Conservation (phyloP, 2,329 filamentous ascomycete genomes). For the Pleoardoris graminearum region DNA sequence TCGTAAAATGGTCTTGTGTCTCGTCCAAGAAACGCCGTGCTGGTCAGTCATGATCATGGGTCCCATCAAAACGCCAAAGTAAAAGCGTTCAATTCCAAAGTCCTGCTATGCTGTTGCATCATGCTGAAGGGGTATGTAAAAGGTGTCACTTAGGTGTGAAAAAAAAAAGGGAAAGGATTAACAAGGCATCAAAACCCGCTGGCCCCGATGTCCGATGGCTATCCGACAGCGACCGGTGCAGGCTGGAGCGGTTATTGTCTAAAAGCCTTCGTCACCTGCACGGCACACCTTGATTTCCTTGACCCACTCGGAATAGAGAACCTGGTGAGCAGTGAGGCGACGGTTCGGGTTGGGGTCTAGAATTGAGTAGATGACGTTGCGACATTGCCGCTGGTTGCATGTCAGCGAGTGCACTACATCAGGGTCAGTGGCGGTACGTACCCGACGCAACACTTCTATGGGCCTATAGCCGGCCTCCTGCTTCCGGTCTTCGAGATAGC, state of each 20-base stretch:
- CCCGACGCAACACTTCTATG: conserved; percentile 91
- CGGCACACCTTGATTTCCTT: conserved; percentile 97
- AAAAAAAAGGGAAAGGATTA: conserved; percentile 21
- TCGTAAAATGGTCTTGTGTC: conserved; percentile 4
- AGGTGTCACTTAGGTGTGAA: conserved; percentile 37
- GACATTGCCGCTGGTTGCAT: conserved; percentile 76
- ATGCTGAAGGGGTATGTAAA: conserved; percentile 45
- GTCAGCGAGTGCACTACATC: conserved; percentile 25
- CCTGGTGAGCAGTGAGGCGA: conserved; percentile 92
- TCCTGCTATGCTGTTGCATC: conserved; percentile 42
- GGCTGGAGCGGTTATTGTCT: conserved; percentile 30
- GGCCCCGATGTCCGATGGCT: conserved; percentile 5
- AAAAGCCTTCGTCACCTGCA: conserved; percentile 93
- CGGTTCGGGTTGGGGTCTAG: conserved; percentile 91
- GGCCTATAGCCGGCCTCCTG: conserved; percentile 96
- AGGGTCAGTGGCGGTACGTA: conserved; percentile 56
- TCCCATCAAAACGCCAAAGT: conserved; percentile 22
- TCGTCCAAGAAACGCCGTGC: conserved; percentile 19
- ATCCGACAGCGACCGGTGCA: conserved; percentile 8
- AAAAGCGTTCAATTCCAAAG: conserved; percentile 20
- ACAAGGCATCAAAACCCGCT: neutral
- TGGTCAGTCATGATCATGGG: conserved; percentile 7
- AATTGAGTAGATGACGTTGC: conserved; percentile 98
- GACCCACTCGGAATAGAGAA: conserved; percentile 98
- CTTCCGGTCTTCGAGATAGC: conserved; percentile 88